Conservation (phyloP, 2,329 filamentous ascomycete species). For the Chaetomium olivaceum region DNA sequence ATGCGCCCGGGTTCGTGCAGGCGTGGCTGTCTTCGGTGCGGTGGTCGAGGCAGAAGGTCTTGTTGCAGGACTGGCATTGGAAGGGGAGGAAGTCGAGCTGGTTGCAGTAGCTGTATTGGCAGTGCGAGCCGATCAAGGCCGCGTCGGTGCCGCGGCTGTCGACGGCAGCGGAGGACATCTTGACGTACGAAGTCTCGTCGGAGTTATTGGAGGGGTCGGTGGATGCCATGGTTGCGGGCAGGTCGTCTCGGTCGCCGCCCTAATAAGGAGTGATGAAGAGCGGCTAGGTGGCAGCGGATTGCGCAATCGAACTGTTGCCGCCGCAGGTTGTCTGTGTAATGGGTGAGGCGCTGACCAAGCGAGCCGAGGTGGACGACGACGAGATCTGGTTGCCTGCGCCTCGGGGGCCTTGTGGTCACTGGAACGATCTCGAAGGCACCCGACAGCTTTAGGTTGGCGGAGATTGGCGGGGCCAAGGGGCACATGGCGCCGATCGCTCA, state of each 20-base stretch:
- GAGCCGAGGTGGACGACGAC: constrained; percentile 2
- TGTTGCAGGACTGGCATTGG: constrained; percentile 81
- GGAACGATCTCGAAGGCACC: constrained; percentile 32
- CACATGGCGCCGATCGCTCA: not conserved
- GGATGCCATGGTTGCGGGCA: constrained; percentile 52
- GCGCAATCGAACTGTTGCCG: constrained; percentile 8
- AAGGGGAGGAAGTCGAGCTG: constrained; percentile 97
- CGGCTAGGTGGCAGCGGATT: constrained; percentile 4
- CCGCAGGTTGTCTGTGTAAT: not conserved
- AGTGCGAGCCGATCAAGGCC: constrained; percentile 84
- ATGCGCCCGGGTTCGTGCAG: constrained; percentile 61
- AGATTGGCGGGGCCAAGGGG: constrained; percentile 9
- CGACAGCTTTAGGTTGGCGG: constrained; percentile 22
- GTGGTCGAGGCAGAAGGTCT: constrained; percentile 91
- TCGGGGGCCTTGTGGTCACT: not conserved
- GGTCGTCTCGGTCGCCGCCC: not conserved
- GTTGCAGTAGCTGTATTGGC: constrained; percentile 87
- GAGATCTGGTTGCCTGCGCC: constrained; percentile 9
- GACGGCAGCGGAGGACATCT: constrained; percentile 62
- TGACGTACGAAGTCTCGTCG: constrained; percentile 61
- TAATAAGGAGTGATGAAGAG: not conserved
- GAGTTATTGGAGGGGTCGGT: constrained; percentile 44
- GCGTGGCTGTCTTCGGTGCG: constrained; percentile 81
- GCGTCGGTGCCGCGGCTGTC: constrained; percentile 58
- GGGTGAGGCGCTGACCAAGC: constrained; percentile 25